A percentile compares a stretch with the other conserved stretches of the same genome.
Evolutionary conservation across 2,329 filamentous ascomycete species (phyloP).

Genomic region (Hortaea werneckii): DNA sequence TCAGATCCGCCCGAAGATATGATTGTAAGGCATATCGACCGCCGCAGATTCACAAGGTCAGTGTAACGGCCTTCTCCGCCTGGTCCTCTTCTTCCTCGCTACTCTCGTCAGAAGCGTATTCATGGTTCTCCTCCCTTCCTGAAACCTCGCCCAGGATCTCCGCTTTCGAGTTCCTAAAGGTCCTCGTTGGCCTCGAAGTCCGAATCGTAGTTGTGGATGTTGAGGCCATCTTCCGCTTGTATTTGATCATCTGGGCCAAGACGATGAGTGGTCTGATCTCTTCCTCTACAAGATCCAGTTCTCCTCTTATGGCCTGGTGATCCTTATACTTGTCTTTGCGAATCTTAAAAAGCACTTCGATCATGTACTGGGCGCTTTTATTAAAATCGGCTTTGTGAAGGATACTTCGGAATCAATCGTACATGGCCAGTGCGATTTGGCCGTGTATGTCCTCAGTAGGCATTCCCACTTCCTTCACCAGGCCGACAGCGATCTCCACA

Average conservation of each 20-base stretch:
- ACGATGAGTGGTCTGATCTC: conserved; percentile 95
- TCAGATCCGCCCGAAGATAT: conserved; percentile 95
- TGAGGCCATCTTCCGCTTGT: conserved; percentile 75
- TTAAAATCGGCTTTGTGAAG: conserved; percentile 95
- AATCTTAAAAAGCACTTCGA: conserved; percentile 93
- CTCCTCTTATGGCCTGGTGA: conserved; percentile 79
- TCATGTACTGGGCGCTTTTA: conserved; percentile 98
- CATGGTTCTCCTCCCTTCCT: conserved; percentile 61
- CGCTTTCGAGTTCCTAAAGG: conserved; percentile 80
- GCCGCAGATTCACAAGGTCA: conserved; percentile 82
- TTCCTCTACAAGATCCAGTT: conserved; percentile 90
- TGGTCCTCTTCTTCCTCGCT: conserved; percentile 48
- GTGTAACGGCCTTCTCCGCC: conserved; percentile 69
- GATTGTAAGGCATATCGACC: conserved; percentile 94
- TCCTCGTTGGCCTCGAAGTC: conserved; percentile 87
- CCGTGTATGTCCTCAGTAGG: conserved; percentile 93
- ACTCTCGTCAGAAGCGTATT: conserved; percentile 30
- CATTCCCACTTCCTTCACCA: conserved; percentile 86
- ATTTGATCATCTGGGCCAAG: conserved; percentile 73
- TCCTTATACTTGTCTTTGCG: conserved; percentile 96
- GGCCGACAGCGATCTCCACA: conserved; percentile 90
- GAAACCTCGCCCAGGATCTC: conserved; percentile 77
- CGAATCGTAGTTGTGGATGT: conserved; percentile 89
- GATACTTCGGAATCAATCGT: conserved; percentile 91
- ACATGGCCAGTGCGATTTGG: conserved; percentile 77